Percentiles rank a stretch among this genome's conserved stretches.
phyloP scores from a whole-genome alignment of 202 grass and related monocot species.

The Zoysia matrella region DNA sequence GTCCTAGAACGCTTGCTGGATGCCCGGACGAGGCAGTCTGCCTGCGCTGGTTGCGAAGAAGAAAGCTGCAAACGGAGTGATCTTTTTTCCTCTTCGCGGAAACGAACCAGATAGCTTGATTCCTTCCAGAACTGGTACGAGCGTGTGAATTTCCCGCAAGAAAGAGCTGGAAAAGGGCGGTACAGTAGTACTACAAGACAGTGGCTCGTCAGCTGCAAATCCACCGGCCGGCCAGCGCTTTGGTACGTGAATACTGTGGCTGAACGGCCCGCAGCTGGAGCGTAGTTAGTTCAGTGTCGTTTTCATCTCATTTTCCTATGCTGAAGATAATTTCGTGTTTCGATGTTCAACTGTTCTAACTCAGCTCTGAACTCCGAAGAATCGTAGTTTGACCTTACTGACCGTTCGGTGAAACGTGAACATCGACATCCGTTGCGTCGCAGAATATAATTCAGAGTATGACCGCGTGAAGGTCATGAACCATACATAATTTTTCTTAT shows the following conservation, averaged over 20 bases:
- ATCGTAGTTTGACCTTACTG: slow-evolving; percentile 17
- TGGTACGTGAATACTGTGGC: not conserved
- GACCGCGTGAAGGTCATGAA: slow-evolving; percentile 7
- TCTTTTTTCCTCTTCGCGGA: too few relatives aligned
- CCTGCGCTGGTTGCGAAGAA: too few relatives aligned
- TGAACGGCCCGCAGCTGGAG: not conserved
- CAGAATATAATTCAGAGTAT: slow-evolving; percentile 7
- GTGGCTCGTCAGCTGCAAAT: too few relatives aligned
- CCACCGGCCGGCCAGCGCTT: not conserved
- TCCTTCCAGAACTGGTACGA: not conserved
- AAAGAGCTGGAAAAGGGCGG: not conserved
- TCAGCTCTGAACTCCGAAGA: not conserved
- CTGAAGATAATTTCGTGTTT: not conserved
- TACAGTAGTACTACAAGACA: too few relatives aligned
- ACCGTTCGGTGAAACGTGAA: slow-evolving; percentile 50
- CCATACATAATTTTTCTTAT: not conserved
- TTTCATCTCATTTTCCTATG: not conserved
- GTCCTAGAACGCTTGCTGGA: too few relatives aligned
- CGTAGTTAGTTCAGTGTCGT: not conserved
- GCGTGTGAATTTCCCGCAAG: not conserved
- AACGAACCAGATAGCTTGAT: not conserved
- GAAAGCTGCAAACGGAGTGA: too few relatives aligned
- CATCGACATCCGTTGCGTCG: slow-evolving; percentile 22
- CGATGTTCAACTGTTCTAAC: not conserved
- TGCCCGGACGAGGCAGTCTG: too few relatives aligned